phyloP scores from a whole-genome alignment of 1,284 basidiomycete genomes.

The Microbotryum violaceum region DNA sequence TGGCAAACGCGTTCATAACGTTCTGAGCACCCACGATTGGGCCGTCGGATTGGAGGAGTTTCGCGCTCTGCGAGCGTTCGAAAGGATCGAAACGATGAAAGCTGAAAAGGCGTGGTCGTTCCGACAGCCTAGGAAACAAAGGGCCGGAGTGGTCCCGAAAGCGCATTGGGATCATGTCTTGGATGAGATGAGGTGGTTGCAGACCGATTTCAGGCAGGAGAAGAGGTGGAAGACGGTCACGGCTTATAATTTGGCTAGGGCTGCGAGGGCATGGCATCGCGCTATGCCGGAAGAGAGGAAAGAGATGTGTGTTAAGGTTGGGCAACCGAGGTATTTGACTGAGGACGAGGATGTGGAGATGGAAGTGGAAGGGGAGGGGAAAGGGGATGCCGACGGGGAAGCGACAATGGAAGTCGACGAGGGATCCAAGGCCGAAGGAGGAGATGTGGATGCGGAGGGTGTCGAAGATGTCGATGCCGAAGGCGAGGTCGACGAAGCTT shows the following conservation, averaged over 20 bases:
- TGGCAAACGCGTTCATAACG: constrained; percentile 34
- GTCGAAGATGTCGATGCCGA: constrained; percentile 35
- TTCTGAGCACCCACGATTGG: constrained; percentile 35
- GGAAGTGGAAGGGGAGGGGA: constrained; percentile 24
- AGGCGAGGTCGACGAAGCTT: constrained; percentile 31
- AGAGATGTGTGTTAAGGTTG: constrained; percentile 49
- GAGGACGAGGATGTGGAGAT: constrained; percentile 23
- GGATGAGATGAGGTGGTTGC: constrained; percentile 99
- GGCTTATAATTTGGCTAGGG: constrained; percentile 75
- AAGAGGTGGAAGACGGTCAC: constrained; percentile 82
- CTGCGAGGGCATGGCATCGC: constrained; percentile 80
- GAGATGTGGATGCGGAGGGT: constrained; percentile 18
- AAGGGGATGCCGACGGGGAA: constrained; percentile 14
- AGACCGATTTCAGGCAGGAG: constrained; percentile 89
- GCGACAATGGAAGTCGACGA: constrained; percentile 5
- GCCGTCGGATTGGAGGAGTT: constrained; percentile 31
- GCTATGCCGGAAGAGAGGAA: constrained; percentile 60
- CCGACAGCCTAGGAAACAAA: constrained; percentile 89
- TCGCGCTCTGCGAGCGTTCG: constrained; percentile 55
- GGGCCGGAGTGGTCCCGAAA: constrained; percentile 70
- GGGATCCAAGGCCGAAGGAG: background rate
- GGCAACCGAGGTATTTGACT: constrained; percentile 16
- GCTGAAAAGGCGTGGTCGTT: constrained; percentile 79
- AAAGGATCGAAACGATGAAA: constrained; percentile 78
- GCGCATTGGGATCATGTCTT: constrained; percentile 92